Evolutionary conservation across 768 basidiomycete genomes (phyloP), one percentile per base, ranked within the genome.

Genomic region (Melanogaster broomeanus): DNA sequence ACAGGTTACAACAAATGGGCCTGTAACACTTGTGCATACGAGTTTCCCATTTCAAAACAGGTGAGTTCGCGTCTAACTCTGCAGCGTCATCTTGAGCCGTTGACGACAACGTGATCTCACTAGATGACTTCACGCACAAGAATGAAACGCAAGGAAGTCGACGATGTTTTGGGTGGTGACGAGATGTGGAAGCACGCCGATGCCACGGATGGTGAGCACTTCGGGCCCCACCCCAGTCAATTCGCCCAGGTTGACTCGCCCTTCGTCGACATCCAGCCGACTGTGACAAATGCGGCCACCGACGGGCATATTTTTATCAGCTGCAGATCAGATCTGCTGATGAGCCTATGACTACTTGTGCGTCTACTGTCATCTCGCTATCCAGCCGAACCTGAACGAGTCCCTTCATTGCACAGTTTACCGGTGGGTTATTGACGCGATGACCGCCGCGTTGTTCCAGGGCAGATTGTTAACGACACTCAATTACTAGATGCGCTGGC

Each of bases 111-210:
- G 33, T 43, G 28, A 7, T 7, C n/a, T n/a, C 12, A 5, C 9
- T 18, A 97, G 91, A 94, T 97, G 84, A 97, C 94, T 7, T 90
- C 92, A 46, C 77, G 95, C 40, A 93, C 88, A 25, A 82, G 83
- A 49, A 76, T 97, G 45, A 86, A 85, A 58, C 80, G 90, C n/a
- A 98, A 98, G 63, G 81, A 87, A 59, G 88, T 93, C 12, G 97
- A 99, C 66, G 97, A 98, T 62, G 95, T 99, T 6, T 76, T 98
- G 24, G 97, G 96, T 45, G 94, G 93, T 3, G 93, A 91, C 33
- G 91, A 93, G 53, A 85, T 85, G 71, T 97, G 95, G 93, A 88
- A 87, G 49, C 90, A 97, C 68, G 95, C 94, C 3, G 95, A 96
- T 69, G 83, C 86, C 42, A 93, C 89, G 0, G 78, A 84, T 60